Evolutionary conservation across 805 yeast genomes (phyloP).

Genomic region (Komagataella phaffii): DNA sequence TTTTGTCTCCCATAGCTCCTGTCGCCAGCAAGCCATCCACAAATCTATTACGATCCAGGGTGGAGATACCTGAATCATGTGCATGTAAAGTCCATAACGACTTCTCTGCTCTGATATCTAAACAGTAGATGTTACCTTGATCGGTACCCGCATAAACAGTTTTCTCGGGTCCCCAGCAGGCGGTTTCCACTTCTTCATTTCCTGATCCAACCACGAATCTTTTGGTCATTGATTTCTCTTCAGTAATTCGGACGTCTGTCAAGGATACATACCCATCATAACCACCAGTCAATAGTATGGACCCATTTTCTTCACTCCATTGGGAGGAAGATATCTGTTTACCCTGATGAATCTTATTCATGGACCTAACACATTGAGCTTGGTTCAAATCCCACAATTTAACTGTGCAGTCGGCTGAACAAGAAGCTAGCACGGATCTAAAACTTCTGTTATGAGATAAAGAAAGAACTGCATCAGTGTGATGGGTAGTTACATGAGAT

Average conservation of each 20-base stretch:
- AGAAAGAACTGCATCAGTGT: constrained; percentile 88
- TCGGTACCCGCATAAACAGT: constrained; percentile 83
- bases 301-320: constrained; percentile 51
- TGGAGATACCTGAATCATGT: constrained; percentile 87
- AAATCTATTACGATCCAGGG: constrained; percentile 55
- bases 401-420: constrained; percentile 91
- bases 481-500: constrained; percentile 57
- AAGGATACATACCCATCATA: constrained; percentile 76
- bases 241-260: constrained; percentile 73
- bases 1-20: constrained; percentile 84
- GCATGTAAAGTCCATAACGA: constrained; percentile 96
- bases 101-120: constrained; percentile 60
- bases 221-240: constrained; percentile 44
- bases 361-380: constrained; percentile 67
- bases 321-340: constrained; percentile 76
- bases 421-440: constrained; percentile 79
- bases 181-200: constrained; percentile 70
- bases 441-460: constrained; percentile 71
- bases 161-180: constrained; percentile 46
- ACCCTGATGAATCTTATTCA: constrained; percentile 55
- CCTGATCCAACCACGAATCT: constrained; percentile 48
- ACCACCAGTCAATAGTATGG: constrained; percentile 78
- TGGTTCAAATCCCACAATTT: constrained; percentile 87
- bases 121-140: constrained; percentile 77
- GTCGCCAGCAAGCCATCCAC: constrained; percentile 70